Base-by-base conservation (phyloP, 2,329 filamentous ascomycete genomes). In the Hymenoscyphus infarciens region DNA sequence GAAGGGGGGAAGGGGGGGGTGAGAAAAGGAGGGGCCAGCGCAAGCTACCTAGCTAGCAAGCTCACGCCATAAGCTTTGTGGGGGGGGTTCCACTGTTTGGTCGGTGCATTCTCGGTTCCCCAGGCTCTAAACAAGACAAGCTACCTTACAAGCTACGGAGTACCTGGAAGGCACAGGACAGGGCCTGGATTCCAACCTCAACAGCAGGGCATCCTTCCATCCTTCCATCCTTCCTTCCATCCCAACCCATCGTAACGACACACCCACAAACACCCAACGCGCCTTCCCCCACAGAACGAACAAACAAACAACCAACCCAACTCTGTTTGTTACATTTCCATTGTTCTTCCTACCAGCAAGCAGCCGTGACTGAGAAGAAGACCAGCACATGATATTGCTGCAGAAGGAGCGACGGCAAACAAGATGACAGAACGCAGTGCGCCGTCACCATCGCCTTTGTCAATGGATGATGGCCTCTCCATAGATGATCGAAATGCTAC, bases 401-500 rank as follows among this genome's bases (percentile, higher is more conserved):
- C n/a, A n/a, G 42, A 15, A 49, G 42, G 42, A 49, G 42, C 42
- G 42, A 49, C 19, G 56, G 35, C 33, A 25, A 45, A 42, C 56
- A 63, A 22, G 55, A 70, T 67, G 67, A 66, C 63, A 56, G 68
- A 69, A 22, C 11, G 10, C 42, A 62, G 55, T 45, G 59, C 63
- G 39, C 60, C 58, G 25, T 67, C 64, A 35, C 62, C 62, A 22
- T 67, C 66, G 33, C 69, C 71, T 8, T 73, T 71, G 10, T 74
- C 72, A 7, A 70, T 73, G 35, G 69, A 66, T 29, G 61, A 62
- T 33, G 61, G 61, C 31, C 54, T 57, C 45, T 66, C 69, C 58
- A 60, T 71, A 59, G 71, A 73, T 31, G 71, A 73, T 49, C 67
- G 69, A 38, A 66, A 63, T 53, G 66, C 66, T 29, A 69, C 66